phyloP scores from a whole-genome alignment of 177 flowering plant species.

The Vitis hybrid region DNA sequence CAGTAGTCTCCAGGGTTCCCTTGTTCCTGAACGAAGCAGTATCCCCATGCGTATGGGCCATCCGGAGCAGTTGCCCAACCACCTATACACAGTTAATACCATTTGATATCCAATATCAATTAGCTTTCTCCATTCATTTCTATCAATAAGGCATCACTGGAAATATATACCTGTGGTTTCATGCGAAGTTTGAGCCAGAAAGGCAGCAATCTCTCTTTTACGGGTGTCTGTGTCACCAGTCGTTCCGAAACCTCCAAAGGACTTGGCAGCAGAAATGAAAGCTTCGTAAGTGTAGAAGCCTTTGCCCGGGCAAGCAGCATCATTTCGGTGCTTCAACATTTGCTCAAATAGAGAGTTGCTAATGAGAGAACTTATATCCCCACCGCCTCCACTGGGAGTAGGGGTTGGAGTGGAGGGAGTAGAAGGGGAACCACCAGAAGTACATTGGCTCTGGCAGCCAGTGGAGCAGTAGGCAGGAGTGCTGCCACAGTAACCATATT shows the following conservation, averaged over 20 bases:
- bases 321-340: conserved; percentile 30
- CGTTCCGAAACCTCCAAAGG: conserved; percentile 21
- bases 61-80: conserved; percentile 48
- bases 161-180: conserved; percentile 12
- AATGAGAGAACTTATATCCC: conserved; percentile 25
- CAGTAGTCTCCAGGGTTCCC: conserved; percentile 18
- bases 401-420: too few relatives aligned
- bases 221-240: conserved; percentile 10
- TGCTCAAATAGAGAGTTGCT: neutral
- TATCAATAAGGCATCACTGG: too few relatives aligned
- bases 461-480: conserved; percentile 19
- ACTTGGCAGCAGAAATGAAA: conserved; percentile 34
- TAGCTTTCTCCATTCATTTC: too few relatives aligned
- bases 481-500: conserved; percentile 38
- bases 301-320: conserved; percentile 19
- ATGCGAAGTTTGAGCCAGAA: conserved; percentile 17
- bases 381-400: neutral
- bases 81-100: conserved; percentile 15
- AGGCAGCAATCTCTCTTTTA: conserved; percentile 19
- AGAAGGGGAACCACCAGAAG: too few relatives aligned
- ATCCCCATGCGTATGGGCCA: conserved; percentile 59
- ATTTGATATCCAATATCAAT: too few relatives aligned
- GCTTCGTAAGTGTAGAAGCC: conserved; percentile 44
- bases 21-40: conserved; percentile 32
- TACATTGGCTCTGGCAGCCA: conserved; percentile 43